Conservation (phyloP, 768 basidiomycete species). For the Macrocybe gigantea region DNA sequence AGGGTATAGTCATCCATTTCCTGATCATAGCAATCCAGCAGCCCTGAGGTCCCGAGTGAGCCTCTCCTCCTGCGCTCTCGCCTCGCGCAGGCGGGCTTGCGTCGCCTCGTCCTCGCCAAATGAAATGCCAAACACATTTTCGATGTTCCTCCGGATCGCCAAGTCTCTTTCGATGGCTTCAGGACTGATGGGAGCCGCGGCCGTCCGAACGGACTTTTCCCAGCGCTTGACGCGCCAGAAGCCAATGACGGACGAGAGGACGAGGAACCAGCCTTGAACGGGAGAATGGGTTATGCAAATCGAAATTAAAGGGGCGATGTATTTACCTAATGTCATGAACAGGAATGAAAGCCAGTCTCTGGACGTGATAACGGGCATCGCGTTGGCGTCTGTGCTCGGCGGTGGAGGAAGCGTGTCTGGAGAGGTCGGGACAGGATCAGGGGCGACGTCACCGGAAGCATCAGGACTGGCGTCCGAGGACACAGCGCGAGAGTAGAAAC, state of each 20-base stretch:
- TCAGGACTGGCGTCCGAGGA: not conserved
- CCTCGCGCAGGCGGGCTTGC: conserved; percentile 19
- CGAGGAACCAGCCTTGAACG: conserved; percentile 77
- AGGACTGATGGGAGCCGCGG: conserved; percentile 27
- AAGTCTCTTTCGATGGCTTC: conserved; percentile 49
- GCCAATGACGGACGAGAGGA: conserved; percentile 76
- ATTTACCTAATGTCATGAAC: conserved; percentile 79
- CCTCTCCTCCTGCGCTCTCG: conserved; percentile 34
- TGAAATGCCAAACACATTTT: conserved; percentile 45
- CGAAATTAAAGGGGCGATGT: not conserved
- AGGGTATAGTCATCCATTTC: not conserved
- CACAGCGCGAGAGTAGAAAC: conserved; percentile 56
- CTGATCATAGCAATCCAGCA: conserved; percentile 44
- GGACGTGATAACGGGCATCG: conserved; percentile 37
- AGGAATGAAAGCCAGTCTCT: conserved; percentile 89
- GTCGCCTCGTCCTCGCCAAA: conserved; percentile 19
- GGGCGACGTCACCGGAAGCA: too few species aligned
- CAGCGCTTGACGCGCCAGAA: conserved; percentile 85
- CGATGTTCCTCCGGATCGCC: conserved; percentile 44
- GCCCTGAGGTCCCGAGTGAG: conserved; percentile 43
- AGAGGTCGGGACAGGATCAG: too few species aligned
- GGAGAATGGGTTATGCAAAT: conserved; percentile 1
- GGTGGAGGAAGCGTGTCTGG: too few species aligned
- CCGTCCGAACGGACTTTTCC: conserved; percentile 62
- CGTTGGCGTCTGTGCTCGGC: too few species aligned